Percentiles rank a stretch among this genome's conserved stretches.
phyloP scores from a whole-genome alignment of 352 stramenopile species.

The Phytophthora pinifolia region DNA sequence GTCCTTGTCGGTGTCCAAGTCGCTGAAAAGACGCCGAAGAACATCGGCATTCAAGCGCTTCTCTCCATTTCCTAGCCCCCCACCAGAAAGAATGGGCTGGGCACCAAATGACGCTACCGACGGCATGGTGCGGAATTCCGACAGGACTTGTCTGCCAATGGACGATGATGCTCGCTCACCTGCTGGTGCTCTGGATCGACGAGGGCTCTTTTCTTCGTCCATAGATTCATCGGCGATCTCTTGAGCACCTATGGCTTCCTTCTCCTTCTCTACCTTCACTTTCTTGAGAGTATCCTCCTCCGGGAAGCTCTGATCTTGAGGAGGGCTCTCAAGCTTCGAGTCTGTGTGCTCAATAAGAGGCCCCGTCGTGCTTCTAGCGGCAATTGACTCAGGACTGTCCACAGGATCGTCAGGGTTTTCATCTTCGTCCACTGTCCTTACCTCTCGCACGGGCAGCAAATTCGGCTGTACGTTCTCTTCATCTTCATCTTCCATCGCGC shows the following conservation, averaged over 20 bases:
- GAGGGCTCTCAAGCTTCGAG: background rate
- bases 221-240: background rate
- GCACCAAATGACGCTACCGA: slow-evolving; percentile 61
- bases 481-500: slow-evolving; percentile 1
- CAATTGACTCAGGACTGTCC: background rate
- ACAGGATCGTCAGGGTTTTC: background rate
- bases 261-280: background rate
- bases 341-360: background rate
- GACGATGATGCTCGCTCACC: slow-evolving; percentile 36
- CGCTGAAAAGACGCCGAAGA: slow-evolving; percentile 75
- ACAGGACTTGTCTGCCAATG: slow-evolving; percentile 66
- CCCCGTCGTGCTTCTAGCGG: background rate
- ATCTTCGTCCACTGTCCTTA: background rate
- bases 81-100: slow-evolving; percentile 15
- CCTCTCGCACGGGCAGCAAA: background rate
- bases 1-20: slow-evolving; percentile 69
- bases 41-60: slow-evolving; percentile 50
- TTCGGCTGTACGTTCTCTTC: slow-evolving; percentile 17
- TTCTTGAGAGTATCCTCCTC: background rate
- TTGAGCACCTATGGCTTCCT: background rate
- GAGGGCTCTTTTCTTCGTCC: slow-evolving; percentile 11
- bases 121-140: slow-evolving; percentile 68
- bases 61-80: slow-evolving; percentile 10
- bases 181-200: background rate
- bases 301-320: background rate